Evolutionary conservation across 345 rosid species (phyloP), one percentile per base, ranked within the genome.

Genomic region (Triadica sebifera): DNA sequence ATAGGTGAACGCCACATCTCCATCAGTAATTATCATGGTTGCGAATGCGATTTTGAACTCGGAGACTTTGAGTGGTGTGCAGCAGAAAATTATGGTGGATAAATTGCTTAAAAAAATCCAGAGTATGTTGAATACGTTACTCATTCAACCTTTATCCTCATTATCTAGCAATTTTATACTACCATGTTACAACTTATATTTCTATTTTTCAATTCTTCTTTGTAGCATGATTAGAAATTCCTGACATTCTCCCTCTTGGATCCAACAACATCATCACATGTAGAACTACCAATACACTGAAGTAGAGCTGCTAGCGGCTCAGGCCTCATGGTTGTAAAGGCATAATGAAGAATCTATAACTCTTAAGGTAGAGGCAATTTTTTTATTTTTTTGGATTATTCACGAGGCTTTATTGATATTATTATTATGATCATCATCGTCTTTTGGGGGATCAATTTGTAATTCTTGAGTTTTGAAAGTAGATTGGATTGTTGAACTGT

Each of bases 21-120:
- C 95, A 20, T 87, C 91, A 62, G 80, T 86, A 12, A 77, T 87
- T 25, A 85, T 86, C 37, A 76, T 86, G 34, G 90, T 87, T 77
- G 77, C 85, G 29, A 90, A 90, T 53, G 90, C 97, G 8, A 85
- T 90, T 41, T 85, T 88, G 84, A 89, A 90, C 78, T 88, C 97
- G 0, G 98, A 91, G 80, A 70, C 86, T 16, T 59, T 89, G 74
- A 86, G 95, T 65, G 81, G 74, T 10, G 80, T 84, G 65, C 97
- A 92, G 72, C 97, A 89, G 84, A 86, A 84, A 75, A 89, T 91
- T 74, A 86, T 86, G 93, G 95, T 79, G 62, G 95, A 87, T 69
- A 85, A 85, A 77, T 75, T 94, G 80, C 92, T 91, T 3, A 83
- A 86, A 72, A 91, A 79, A 78, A 83, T 91, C 17, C 84, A 85